These are phyloP conservation scores for Lentinus tigrinus DNA, from an alignment of 768 basidiomycete genomes.

Conservation along the genomic window DNA sequence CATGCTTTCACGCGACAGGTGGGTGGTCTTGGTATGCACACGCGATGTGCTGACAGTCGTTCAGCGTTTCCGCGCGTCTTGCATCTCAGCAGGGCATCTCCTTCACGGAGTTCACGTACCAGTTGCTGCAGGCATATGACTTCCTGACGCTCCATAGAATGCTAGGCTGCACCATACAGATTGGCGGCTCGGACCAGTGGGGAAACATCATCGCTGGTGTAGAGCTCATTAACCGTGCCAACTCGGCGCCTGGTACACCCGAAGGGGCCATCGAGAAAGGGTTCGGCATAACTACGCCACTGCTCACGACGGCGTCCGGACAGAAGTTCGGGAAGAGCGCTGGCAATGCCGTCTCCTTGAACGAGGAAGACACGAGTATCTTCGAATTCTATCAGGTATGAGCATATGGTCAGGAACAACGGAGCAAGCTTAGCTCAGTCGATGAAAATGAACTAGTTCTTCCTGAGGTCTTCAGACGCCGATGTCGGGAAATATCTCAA, in stretches of 20 bases:
- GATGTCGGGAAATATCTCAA: slow-evolving; percentile 80
- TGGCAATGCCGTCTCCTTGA: slow-evolving; percentile 93
- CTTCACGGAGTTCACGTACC: slow-evolving; percentile 98
- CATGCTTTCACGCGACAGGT: slow-evolving; percentile 94
- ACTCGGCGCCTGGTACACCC: slow-evolving; percentile 5
- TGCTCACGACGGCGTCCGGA: slow-evolving; percentile 84
- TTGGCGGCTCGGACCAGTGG: slow-evolving; percentile 98
- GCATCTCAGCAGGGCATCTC: slow-evolving; percentile 83
- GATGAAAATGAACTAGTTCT: slow-evolving; percentile 60
- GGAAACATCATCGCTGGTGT: slow-evolving; percentile 95
- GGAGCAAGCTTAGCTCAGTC: background rate
- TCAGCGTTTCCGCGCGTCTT: slow-evolving; percentile 81
- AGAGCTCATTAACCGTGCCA: slow-evolving; percentile 76
- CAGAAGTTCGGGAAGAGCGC: slow-evolving; percentile 98
- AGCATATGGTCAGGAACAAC: background rate
- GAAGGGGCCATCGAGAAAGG: slow-evolving; percentile 36
- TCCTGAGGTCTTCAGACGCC: slow-evolving; percentile 75
- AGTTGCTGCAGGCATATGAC: slow-evolving; percentile 95
- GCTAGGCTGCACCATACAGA: slow-evolving; percentile 75
- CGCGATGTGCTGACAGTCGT: slow-evolving; percentile 1
- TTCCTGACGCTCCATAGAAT: slow-evolving; percentile 73
- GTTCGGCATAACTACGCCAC: slow-evolving; percentile 90
- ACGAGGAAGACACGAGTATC: slow-evolving; percentile 72
- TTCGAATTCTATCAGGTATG: slow-evolving; percentile 94
- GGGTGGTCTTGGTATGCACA: background rate